Evolutionary conservation across 2,329 filamentous ascomycete genomes (phyloP), one percentile per base, ranked within the genome.

Genomic region (Colletotrichum incanum): DNA sequence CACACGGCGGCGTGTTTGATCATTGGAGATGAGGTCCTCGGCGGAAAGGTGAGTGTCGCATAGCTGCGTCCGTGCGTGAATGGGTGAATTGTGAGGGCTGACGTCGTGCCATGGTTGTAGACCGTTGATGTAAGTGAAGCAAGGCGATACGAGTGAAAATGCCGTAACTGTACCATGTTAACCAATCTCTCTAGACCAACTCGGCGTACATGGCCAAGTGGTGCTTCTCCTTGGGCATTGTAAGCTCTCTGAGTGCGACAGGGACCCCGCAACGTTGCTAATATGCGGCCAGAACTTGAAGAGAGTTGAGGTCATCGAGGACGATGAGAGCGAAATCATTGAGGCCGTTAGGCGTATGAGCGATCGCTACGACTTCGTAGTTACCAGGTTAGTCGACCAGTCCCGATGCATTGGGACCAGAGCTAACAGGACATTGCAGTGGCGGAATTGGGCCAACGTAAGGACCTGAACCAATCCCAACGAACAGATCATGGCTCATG

Each of bases 391-490:
- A 72, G 77, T 52, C 3, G 28, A 41, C 16, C 18, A 1, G 45
- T 16, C 14, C 18, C 16, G 23, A n/a, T 43, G 28, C 62, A 39
- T 39, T n/a, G 7, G 28, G 18, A 37, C 11, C 28, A 11, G 37
- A 60, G 50, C 74, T 73, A 60, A 73, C 77, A 59, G 72, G n/a
- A 55, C 28, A 43, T 65, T 31, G 4, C 69, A 90, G 93, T 77
- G 96, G 96, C 76, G 96, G 96, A 39, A 98, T 99, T 79, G 96
- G 96, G 14, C 96, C 96, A 75, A 98, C 96, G 93, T 96, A 84
- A 85, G 92, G 69, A 20, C 52, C 34, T 31, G 4, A 31, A 37
- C 11, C 34, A n/a, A 68, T 64, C 23, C 6, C 4, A 49, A 49
- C 9, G 16, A 16, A 16, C 2, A 50, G 47, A 43, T n/a, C 31